Evolutionary conservation across 2,329 filamentous ascomycete species (phyloP).

Genomic region (Fusarium sp.): DNA sequence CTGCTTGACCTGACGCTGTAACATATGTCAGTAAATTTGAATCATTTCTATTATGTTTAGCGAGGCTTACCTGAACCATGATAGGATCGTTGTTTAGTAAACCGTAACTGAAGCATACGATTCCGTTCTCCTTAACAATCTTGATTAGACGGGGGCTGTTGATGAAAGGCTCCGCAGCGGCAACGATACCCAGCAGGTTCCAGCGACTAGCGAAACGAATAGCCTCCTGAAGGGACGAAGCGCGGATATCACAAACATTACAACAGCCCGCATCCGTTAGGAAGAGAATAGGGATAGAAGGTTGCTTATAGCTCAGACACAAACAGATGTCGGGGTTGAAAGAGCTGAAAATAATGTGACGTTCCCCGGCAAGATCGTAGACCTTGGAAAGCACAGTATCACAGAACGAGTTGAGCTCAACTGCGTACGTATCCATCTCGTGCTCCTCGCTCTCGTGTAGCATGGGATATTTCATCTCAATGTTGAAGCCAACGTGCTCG

Average conservation of each 20-base stretch:
- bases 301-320: constrained; percentile 95
- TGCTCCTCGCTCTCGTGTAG: constrained; percentile 94
- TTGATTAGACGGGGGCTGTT: constrained; percentile 88
- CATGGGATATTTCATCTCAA: constrained; percentile 99
- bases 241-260: constrained; percentile 87
- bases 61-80: constrained; percentile 80
- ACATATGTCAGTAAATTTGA: constrained; percentile 18
- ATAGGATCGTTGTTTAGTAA: constrained; percentile 85
- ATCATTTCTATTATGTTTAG: not conserved
- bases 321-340: constrained; percentile 99
- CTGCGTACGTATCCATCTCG: constrained; percentile 95
- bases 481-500: constrained; percentile 90
- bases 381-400: constrained; percentile 92
- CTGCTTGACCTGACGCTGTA: constrained; percentile 86
- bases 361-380: constrained; percentile 82
- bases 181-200: constrained; percentile 94
- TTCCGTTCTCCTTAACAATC: constrained; percentile 92
- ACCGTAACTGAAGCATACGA: constrained; percentile 98
- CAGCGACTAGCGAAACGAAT: constrained; percentile 94
- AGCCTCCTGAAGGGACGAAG: constrained; percentile 92
- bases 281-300: constrained; percentile 94
- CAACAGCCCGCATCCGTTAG: constrained; percentile 88
- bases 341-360: constrained; percentile 96
- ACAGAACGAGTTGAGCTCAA: constrained; percentile 96
- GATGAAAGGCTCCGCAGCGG: constrained; percentile 87